These are phyloP conservation scores for Tolypocladium tundrense DNA, from an alignment of 2,329 filamentous ascomycete species.

Conservation along the genomic window DNA sequence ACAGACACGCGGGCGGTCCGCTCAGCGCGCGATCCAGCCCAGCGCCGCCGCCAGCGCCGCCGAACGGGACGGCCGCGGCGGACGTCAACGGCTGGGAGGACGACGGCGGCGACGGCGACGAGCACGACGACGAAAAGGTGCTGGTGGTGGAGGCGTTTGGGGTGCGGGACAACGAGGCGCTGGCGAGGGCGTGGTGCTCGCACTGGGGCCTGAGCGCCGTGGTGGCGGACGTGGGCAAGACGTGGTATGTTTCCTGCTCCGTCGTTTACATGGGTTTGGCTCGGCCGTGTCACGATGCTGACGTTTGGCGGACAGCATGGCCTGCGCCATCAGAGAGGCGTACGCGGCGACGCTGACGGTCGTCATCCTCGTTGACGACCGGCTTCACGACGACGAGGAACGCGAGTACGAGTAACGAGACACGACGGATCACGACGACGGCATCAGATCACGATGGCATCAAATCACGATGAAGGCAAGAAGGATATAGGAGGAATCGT, in stretches of 20 bases:
- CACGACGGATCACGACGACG: neutral
- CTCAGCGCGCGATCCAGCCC: constrained; percentile 25
- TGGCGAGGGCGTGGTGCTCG: constrained; percentile 67
- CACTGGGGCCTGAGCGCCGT: constrained; percentile 65
- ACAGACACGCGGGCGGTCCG: constrained; percentile 10
- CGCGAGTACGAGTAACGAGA: neutral
- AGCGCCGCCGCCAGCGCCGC: constrained; percentile 11
- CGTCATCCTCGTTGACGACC: constrained; percentile 54
- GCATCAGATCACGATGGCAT: neutral
- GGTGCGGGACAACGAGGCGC: constrained; percentile 64
- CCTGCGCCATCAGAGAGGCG: constrained; percentile 64
- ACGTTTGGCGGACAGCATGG: constrained; percentile 38
- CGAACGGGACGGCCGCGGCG: constrained; percentile 1
- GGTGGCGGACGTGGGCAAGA: constrained; percentile 57
- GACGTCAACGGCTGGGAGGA: constrained; percentile 6
- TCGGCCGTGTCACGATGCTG: neutral
- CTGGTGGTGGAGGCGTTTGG: constrained; percentile 65
- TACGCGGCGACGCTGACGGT: constrained; percentile 65
- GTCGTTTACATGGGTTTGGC: no score
- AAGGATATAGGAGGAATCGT: neutral
- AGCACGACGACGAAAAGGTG: constrained; percentile 52
- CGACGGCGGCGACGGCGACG: constrained; percentile 15
- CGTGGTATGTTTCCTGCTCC: constrained; percentile 40
- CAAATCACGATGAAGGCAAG: no score
- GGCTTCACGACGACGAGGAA: constrained; percentile 33